Evolutionary conservation across 371 early-diverging fungal species (phyloP).

Genomic region (Lichtheimia ornata): DNA sequence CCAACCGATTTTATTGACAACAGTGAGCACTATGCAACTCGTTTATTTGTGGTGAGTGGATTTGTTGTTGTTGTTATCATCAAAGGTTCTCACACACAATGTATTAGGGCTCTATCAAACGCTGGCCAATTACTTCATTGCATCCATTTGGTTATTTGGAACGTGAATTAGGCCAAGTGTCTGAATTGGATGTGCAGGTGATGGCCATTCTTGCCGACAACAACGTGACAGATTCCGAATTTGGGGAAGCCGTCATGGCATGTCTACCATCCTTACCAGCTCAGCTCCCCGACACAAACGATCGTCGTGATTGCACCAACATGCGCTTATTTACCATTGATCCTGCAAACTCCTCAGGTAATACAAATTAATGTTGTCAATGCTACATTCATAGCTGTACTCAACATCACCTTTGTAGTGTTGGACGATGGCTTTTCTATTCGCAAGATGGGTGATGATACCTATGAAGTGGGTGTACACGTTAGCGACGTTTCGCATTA

Average conservation of each 20-base stretch:
- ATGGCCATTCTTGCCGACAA: slow-evolving; percentile 74
- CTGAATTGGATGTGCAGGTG: slow-evolving; percentile 68
- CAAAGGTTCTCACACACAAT: background rate
- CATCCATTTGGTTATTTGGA: slow-evolving; percentile 76
- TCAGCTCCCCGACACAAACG: slow-evolving; percentile 58
- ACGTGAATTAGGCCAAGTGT: slow-evolving; percentile 65
- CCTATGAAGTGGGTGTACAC: slow-evolving; percentile 89
- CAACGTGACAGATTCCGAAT: slow-evolving; percentile 57
- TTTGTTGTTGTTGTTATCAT: slow-evolving; percentile 3
- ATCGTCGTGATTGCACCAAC: slow-evolving; percentile 68
- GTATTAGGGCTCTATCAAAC: slow-evolving; percentile 58
- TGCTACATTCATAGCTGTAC: background rate
- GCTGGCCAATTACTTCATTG: slow-evolving; percentile 73
- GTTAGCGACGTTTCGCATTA: slow-evolving; percentile 98
- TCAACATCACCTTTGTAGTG: slow-evolving; percentile 10
- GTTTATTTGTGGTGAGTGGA: slow-evolving; percentile 46
- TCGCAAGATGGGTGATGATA: slow-evolving; percentile 59
- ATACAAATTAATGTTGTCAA: background rate
- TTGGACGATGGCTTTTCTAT: slow-evolving; percentile 95
- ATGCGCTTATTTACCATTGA: slow-evolving; percentile 85
- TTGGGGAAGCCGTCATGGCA: slow-evolving; percentile 65
- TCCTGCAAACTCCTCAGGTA: slow-evolving; percentile 87
- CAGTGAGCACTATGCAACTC: slow-evolving; percentile 50
- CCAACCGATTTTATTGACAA: slow-evolving; percentile 65
- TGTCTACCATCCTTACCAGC: slow-evolving; percentile 54